Conservation (phyloP, 177 flowering plant genomes). For the Vitis hybrid region DNA sequence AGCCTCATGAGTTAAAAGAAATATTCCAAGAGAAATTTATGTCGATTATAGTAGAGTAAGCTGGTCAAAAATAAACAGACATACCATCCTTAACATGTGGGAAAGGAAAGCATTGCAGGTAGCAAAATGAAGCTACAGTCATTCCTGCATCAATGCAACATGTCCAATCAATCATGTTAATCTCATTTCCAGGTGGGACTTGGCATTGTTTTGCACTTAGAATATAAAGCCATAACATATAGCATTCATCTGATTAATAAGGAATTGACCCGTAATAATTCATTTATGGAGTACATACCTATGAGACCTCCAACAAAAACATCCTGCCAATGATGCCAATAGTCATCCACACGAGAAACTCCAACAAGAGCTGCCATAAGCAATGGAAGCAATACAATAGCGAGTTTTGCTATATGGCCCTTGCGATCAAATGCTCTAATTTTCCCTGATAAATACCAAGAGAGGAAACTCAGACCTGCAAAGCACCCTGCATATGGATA, state of each 20-base stretch:
- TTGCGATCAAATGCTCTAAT: constrained; percentile 5
- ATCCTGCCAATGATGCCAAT: constrained; percentile 6
- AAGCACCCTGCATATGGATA: not conserved
- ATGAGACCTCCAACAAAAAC: constrained; percentile 4
- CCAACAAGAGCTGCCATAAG: constrained; percentile 1
- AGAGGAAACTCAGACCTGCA: not conserved
- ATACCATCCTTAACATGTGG: constrained; percentile 20
- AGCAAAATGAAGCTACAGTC: constrained; percentile 22
- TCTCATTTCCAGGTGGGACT: too few species aligned
- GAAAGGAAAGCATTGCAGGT: constrained; percentile 26
- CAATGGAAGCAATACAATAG: not conserved
- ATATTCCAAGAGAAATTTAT: too few species aligned
- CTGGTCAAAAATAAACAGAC: too few species aligned
- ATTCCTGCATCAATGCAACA: constrained; percentile 10
- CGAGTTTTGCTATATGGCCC: constrained; percentile 4
- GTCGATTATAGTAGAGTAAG: too few species aligned
- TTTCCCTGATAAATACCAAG: constrained; percentile 7
- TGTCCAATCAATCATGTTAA: too few species aligned
- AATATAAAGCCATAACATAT: too few species aligned
- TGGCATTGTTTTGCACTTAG: too few species aligned
- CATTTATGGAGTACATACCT: not conserved
- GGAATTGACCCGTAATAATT: not conserved
- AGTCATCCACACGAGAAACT: constrained; percentile 9
- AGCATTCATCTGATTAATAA: too few species aligned
- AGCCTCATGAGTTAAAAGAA: not conserved